A percentile compares a stretch with the other conserved stretches of the same genome.
Evolutionary conservation across 257 asterid genomes (phyloP).

Genomic region (Solanum verrucosum): DNA sequence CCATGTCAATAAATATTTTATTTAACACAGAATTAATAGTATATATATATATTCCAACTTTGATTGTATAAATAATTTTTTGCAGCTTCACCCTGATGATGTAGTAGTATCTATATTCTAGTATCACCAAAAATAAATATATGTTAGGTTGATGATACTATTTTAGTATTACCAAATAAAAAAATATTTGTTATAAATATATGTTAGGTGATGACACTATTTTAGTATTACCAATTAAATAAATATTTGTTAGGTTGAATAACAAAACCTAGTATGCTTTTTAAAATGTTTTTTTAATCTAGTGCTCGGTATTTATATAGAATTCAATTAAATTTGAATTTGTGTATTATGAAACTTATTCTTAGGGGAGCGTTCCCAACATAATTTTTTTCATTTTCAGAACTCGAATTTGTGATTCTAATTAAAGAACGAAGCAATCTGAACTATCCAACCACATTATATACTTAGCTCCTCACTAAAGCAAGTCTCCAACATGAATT

Average conservation of each 20-base stretch:
- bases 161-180: not conserved
- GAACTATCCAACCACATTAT: not conserved
- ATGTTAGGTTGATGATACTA: not conserved
- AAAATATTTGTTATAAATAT: not conserved
- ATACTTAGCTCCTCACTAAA: not conserved
- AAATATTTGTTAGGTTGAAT: not conserved
- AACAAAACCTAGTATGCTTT: not conserved
- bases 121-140: not conserved
- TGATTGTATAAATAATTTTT: not conserved
- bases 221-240: not conserved
- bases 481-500: not conserved
- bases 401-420: rapidly evolving
- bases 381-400: not conserved
- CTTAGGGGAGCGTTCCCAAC: rapidly evolving
- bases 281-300: not conserved
- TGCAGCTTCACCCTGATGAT: not conserved
- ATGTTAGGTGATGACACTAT: not conserved
- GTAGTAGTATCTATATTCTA: not conserved
- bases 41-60: not conserved
- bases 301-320: not conserved
- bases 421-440: not conserved
- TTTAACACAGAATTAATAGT: not conserved
- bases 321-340: not conserved
- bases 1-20: not conserved
- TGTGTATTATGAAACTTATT: not conserved